Base-by-base conservation (phyloP, 768 basidiomycete species). In the Leccinum uliginosum region DNA sequence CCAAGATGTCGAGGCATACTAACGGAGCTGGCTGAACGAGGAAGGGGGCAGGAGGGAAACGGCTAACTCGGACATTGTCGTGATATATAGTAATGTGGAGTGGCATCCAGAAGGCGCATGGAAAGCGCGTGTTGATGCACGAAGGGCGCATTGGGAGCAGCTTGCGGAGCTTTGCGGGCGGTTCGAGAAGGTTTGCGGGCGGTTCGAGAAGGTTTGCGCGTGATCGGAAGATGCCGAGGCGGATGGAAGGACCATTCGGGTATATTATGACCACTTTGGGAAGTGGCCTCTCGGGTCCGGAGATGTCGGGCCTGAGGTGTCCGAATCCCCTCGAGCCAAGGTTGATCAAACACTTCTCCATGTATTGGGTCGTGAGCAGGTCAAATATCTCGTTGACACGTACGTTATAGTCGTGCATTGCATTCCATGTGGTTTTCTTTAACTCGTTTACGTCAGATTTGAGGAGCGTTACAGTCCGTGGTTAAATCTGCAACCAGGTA, bases 381-480 rank as follows among this genome's bases (percentile, higher is more conserved):
- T 72, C 19, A 66, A 64, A 9, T 73, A 67, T 27, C 66, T 78
- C n/a, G 62, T 74, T 23, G 73, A 77, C 21, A 72, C 75, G 77
- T 78, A 51, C 17, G 75, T 61, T 15, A 50, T 11, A 1, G 12
- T 32, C 45, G 27, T 44, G 14, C n/a, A 30, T 8, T 17, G n/a
- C 32, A 57, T 19, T 55, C 52, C 26, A 21, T 38, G 11, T 51
- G 26, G 5, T 48, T 57, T 53, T 24, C 35, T 24, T 10, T 23
- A 58, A n/a, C n/a, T 4, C 14, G 10, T 29, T 19, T 56, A 3
- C 32, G 26, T 21, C 44, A 79, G 78, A 51, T 80, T 79, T 52
- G 75, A 79, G 53, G 68, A 69, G 49, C 69, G 71, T 21, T 78
- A 80, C 53, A 69, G 61, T 14, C 79, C 79, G 27, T 80, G 79